Conservation (phyloP, 192 early-diverging fungal species). For the Ambispora gerdemannii region DNA sequence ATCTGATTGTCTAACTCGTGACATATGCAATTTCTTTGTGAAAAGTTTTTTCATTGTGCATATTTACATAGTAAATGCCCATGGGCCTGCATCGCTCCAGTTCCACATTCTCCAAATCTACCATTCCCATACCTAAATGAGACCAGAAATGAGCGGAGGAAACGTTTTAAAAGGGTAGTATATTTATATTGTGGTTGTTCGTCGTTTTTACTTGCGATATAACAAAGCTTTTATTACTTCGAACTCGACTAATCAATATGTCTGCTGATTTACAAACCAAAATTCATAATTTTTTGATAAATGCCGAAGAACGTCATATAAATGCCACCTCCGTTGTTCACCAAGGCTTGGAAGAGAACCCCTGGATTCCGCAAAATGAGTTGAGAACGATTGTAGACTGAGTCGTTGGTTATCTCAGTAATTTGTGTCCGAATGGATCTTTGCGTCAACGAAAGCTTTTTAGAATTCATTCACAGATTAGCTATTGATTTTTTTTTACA, state of each 20-base stretch:
- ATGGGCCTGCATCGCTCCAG: too few species aligned
- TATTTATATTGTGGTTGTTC: too few species aligned
- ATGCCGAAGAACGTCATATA: conserved; percentile 23
- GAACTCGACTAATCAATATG: conserved; percentile 3
- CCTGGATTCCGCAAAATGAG: conserved; percentile 17
- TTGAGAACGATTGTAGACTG: conserved; percentile 20
- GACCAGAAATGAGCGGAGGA: too few species aligned
- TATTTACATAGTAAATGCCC: too few species aligned
- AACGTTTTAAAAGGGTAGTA: too few species aligned
- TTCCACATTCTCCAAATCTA: too few species aligned
- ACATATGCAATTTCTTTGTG: too few species aligned
- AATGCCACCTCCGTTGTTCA: conserved; percentile 26
- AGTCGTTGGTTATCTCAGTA: conserved; percentile 5
- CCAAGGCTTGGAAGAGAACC: conserved; percentile 13
- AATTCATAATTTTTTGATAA: conserved; percentile 21
- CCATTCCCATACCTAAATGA: too few species aligned
- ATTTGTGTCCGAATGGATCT: conserved; percentile 5
- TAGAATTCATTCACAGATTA: conserved; percentile 3
- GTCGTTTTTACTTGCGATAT: too few species aligned
- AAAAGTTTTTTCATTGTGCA: too few species aligned
- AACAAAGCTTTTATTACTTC: neutral
- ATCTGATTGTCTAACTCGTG: too few species aligned
- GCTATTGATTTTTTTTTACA: conserved; percentile 7
- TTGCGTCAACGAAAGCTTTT: conserved; percentile 10
- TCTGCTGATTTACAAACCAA: conserved; percentile 10